Evolutionary conservation across 2,329 filamentous ascomycete species (phyloP).

Genomic region (Ustulina deusta): DNA sequence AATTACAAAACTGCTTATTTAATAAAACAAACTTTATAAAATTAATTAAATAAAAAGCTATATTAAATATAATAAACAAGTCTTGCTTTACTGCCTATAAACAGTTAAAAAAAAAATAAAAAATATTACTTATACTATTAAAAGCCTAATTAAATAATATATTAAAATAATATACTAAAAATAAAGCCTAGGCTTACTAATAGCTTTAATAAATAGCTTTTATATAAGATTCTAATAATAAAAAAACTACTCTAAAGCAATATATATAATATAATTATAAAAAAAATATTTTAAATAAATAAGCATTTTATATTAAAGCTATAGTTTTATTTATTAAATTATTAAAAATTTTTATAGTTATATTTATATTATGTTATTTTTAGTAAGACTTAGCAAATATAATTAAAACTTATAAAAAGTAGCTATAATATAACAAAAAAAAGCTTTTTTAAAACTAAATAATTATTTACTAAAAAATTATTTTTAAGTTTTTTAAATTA

Average conservation of each 20-base stretch:
- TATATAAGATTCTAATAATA: background rate
- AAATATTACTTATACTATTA: conserved; percentile 1
- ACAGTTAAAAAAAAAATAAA: conserved; percentile 11
- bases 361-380: conserved; percentile 5
- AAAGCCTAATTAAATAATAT: conserved; percentile 14
- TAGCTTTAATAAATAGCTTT: background rate
- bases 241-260: background rate
- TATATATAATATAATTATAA: background rate
- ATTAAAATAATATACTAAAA: conserved; percentile 7
- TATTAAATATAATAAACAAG: background rate
- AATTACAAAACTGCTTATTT: background rate
- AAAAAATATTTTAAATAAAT: conserved; percentile 7
- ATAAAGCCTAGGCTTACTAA: background rate
- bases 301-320: background rate
- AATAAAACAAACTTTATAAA: conserved; percentile 7
- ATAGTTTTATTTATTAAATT: background rate
- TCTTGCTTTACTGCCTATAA: conserved; percentile 6
- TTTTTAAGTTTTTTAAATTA: background rate
- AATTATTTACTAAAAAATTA: background rate
- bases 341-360: background rate
- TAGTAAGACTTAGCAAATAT: conserved; percentile 2
- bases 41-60: conserved; percentile 13
- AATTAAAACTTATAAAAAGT: conserved; percentile 4
- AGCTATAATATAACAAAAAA: background rate
- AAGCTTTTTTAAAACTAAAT: background rate